Base-by-base conservation (phyloP, 75 land plant species). In the Cunninghamia lanceolata region DNA sequence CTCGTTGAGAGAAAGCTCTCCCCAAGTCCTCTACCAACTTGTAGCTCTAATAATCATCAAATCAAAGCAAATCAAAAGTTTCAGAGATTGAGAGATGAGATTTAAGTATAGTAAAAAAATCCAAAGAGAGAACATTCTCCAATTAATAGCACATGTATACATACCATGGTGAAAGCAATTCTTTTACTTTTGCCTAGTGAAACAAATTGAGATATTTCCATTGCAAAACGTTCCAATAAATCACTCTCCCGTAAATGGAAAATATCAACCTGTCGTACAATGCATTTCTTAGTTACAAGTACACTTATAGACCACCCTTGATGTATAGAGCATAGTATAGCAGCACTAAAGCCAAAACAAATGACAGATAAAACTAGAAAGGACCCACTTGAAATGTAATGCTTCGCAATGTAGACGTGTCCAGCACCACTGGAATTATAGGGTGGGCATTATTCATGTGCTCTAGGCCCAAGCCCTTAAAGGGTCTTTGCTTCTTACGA, bases 1-100 rank as follows among this genome's bases (percentile, higher is more conserved):
- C 52, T 56, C 92, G 86, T 70, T 96, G 96, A 6, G 99, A 85
- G 84, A 93, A 98, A 25, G 99, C 97, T 86, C 90, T 89, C 0
- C 94, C 99, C 89, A 96, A 90, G 80, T 96, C 97, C 87, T 93
- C 95, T 21, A 95, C 99, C 40, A 98, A 86, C 81, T 93, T 94
- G 91, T 93, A 93, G 84, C 93, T 94, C 99, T 98, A 89, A 56
- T 39, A 78, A 15, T 53, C 54, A 53, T 53, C 54, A 13, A 15
- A 15, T 40, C 42, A 53, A 53, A 13, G 54, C 0, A 53, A 79
- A 83, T 50, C 76, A 86, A 88, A 80, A 2, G 35, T 34, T 34
- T 0, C 32, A 40, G 42, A 40, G 42, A 40, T 40, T 40, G 5
- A 40, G 42, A 87, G n/a, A 70, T 34, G 59, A 19, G 14, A 87